Evolutionary conservation across 1,284 basidiomycete species (phyloP), one percentile per base, ranked within the genome.

Genomic region (Pulchroboletus neoregius): DNA sequence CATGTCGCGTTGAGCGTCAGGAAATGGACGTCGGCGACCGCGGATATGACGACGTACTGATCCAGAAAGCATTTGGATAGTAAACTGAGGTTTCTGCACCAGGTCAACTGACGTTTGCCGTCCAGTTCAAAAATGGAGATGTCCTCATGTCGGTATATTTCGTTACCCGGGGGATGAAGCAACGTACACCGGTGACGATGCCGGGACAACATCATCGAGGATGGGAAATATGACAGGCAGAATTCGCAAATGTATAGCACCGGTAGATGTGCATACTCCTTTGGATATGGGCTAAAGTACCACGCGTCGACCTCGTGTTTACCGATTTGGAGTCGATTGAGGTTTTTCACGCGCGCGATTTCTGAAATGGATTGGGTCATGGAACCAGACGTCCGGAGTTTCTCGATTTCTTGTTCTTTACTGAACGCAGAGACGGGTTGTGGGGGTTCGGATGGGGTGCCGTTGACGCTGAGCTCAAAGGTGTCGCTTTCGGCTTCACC

Each of bases 351-450:
- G 33, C 96, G 83, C 12, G 95, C 90, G 52, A 99, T 87, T 71
- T 99, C 96, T 47, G 91, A 94, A 53, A 97, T 89, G 37, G 91
- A 93, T 71, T 99, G 96, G 0, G 95, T 99, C 95, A 99, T 99
- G 26, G 93, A 96, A 11, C 96, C 96, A 5, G 91, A 93, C 13
- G 94, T 97, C 28, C 96, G 85, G 13, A 99, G 79, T 69, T 97
- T 98, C 72, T 99, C 95, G 57, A 99, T 98, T 68, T 99, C 96
- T 67, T 96, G 89, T 68, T 96, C 91, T 68, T 99, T 99, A 68
- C 91, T 96, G 62, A 91, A 89, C 46, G 73, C 66, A 46, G 78
- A 74, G 30, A 50, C 22, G 20, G 74, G 72, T 23, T 74, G 73
- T 2, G 74, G 74, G 0, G 75, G 68, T 51, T 72, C 68, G n/a